Base-by-base conservation (phyloP, 129 eudicot species). In the Tanacetum coccineum region DNA sequence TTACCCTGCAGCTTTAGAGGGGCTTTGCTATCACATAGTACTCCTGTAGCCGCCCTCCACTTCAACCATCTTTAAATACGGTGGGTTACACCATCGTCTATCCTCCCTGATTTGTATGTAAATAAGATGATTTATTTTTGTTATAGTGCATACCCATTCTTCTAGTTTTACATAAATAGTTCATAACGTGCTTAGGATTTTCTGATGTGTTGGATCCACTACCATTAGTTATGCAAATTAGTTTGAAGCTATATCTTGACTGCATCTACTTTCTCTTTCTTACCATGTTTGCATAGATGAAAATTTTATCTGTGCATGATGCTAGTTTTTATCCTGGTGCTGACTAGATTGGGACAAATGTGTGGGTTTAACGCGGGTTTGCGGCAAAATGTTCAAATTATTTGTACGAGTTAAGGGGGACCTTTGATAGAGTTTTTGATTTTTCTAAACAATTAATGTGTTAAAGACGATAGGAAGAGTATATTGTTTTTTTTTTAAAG, bases 201-300 rank as follows among this genome's bases (percentile, higher is more conserved):
- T 32, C 6, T 32, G n/a, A 32, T 32, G 5, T 32, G 39, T 65
- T 48, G 42, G 4, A 64, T 42, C 40, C 45, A 10, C 40, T 18
- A 14, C 55, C 14, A 19, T 46, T 20, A 22, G n/a, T 14, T 19
- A 49, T 40, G 69, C 15, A n/a, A 44, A 64, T 64, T 26, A 58
- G 6, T 55, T n/a, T 4, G 39, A 20, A 0, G 25, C 13, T 1
- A 57, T 8, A 62, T 39, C 17, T 28, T 61, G 14, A 15, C 49
- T 62, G 67, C 30, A 62, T 42, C 9, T 49, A 40, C 42, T 15
- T 40, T 62, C 9, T 62, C 52, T 62, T 62, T 62, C 30, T 26
- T 62, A 40, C 67, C 7, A 42, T 39, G 67, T 40, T 62, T 62
- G 10, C 47, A 39, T 46, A 64, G 15, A 45, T 36, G 17, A 55